Conservation (phyloP, 148 eudicot species). For the Polygonum maritimum region DNA sequence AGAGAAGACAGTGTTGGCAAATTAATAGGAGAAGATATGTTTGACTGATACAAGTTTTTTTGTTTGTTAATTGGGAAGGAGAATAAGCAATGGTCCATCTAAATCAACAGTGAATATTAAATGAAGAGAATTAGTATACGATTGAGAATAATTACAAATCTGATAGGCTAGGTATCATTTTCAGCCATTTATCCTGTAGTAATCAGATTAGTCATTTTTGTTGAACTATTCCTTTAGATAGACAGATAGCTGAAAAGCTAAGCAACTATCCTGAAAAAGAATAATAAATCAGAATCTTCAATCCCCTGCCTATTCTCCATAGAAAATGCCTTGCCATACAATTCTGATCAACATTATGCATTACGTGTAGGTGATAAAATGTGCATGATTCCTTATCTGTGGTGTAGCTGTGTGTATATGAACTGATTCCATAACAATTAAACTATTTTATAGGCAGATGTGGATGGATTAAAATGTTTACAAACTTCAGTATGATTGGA, state of each 20-base stretch:
- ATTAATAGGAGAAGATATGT: neutral
- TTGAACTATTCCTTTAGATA: neutral
- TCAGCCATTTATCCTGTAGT: conserved; percentile 7
- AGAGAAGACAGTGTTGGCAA: neutral
- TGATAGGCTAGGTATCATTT: conserved; percentile 8
- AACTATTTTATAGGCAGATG: neutral
- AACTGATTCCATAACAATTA: neutral
- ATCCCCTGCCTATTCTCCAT: neutral
- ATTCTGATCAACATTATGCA: conserved; percentile 1
- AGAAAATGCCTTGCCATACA: neutral
- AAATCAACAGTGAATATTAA: neutral
- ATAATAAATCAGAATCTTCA: neutral
- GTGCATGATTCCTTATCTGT: neutral
- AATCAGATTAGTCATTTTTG: neutral
- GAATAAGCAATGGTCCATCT: conserved; percentile 1
- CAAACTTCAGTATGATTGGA: neutral
- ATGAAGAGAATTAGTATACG: neutral
- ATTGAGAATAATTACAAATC: neutral
- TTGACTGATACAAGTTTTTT: neutral
- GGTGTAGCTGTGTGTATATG: neutral
- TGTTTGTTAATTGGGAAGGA: neutral
- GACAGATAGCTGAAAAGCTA: conserved; percentile 3
- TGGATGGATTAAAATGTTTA: neutral
- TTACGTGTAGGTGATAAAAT: neutral
- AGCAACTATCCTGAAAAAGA: neutral